Conservation (phyloP, 345 rosid species). For the Eucalyptus sideroxylon region DNA sequence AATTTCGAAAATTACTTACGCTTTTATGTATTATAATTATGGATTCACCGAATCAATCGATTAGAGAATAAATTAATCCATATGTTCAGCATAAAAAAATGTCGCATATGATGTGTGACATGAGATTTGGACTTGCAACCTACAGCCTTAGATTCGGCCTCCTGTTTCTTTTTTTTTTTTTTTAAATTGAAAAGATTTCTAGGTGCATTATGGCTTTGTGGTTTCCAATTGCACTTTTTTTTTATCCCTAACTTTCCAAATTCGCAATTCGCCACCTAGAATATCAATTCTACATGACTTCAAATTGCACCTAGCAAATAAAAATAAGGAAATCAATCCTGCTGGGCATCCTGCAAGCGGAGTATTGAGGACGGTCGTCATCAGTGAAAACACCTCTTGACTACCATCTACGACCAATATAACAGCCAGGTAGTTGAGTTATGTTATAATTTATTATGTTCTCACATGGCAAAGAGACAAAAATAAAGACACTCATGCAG, state of each 20-base stretch:
- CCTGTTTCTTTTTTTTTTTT: neutral
- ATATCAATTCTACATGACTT: neutral
- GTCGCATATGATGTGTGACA: neutral
- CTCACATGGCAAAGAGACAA: neutral
- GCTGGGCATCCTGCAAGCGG: no score
- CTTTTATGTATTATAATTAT: neutral
- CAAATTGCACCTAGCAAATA: neutral
- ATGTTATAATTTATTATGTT: no score
- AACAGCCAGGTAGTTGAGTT: no score
- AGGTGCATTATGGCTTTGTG: neutral
- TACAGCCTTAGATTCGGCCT: rapidly evolving
- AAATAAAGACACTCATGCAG: neutral
- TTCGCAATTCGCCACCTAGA: neutral
- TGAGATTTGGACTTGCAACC: neutral
- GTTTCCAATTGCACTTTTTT: neutral
- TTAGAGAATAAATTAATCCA: neutral
- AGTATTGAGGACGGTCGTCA: rapidly evolving
- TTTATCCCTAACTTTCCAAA: neutral
- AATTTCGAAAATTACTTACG: rapidly evolving
- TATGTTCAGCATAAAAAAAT: neutral
- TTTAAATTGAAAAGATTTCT: neutral
- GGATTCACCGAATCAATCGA: neutral
- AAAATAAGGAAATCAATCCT: no score
- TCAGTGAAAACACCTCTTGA: no score
- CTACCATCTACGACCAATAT: no score